A percentile compares a stretch with the other conserved stretches of the same genome.
These are phyloP conservation scores for Rhododendron henanense DNA, from an alignment of 148 eudicot genomes.

Conservation along the genomic window DNA sequence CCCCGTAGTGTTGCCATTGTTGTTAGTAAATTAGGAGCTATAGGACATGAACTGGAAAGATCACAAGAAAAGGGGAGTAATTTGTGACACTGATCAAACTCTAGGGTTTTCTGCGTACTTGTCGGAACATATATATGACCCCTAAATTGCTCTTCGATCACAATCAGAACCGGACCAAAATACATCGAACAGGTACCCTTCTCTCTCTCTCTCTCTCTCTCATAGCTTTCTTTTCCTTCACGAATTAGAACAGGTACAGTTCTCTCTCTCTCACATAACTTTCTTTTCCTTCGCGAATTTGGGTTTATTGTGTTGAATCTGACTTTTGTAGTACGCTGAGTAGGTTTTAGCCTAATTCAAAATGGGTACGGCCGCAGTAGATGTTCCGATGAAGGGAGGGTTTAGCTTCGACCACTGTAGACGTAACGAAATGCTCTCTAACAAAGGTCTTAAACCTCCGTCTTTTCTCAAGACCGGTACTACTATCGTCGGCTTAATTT, in stretches of 20 bases:
- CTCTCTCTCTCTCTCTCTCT: background rate
- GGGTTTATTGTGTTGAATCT: background rate
- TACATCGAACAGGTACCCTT: background rate
- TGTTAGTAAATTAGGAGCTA: background rate
- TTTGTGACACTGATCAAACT: background rate
- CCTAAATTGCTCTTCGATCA: background rate
- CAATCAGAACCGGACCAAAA: background rate
- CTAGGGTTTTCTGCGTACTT: background rate
- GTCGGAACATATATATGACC: background rate
- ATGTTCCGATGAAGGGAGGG: slow-evolving; percentile 63
- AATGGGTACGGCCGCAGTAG: slow-evolving; percentile 41
- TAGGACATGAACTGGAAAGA: background rate
- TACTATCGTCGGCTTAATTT: slow-evolving; percentile 74
- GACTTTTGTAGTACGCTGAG: too few relatives aligned
- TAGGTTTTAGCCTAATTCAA: background rate
- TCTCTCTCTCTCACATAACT: background rate
- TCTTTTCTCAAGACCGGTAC: slow-evolving; percentile 71
- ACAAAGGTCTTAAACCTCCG: slow-evolving; percentile 47
- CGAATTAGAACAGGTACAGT: background rate
- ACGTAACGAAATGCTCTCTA: slow-evolving; percentile 59
- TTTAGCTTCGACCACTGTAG: slow-evolving; percentile 68
- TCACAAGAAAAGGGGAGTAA: background rate
- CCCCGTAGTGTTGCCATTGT: too few relatives aligned
- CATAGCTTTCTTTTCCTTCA: background rate
- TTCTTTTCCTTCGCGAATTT: background rate